Evolutionary conservation across 805 yeast genomes (phyloP).

Genomic region (Candida suzukii): DNA sequence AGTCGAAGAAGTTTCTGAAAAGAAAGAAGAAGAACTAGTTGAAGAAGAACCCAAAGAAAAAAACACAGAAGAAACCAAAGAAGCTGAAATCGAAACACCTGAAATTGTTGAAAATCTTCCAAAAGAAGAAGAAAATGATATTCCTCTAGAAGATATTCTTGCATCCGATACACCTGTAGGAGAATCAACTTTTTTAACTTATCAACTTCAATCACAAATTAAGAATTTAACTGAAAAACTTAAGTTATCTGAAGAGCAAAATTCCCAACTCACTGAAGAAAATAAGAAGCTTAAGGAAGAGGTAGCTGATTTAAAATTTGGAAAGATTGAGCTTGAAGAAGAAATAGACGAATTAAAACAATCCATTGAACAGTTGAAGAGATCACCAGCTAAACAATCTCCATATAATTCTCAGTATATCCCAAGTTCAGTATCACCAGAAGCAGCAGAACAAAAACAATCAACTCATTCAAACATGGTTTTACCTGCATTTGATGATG

Average conservation of each 20-base stretch:
- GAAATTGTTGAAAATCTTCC: neutral
- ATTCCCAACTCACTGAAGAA: slow-evolving; percentile 5
- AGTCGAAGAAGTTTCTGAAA: too few relatives aligned
- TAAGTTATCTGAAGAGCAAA: slow-evolving; percentile 6
- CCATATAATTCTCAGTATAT: neutral
- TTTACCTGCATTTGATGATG: neutral
- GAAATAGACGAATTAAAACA: slow-evolving; percentile 31
- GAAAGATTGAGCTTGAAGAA: slow-evolving; percentile 25
- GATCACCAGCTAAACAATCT: too few relatives aligned
- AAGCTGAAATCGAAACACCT: neutral
- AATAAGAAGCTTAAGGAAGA: slow-evolving; percentile 10
- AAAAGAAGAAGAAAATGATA: neutral
- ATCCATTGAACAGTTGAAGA: too few relatives aligned
- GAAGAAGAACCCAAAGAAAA: slow-evolving; percentile 1
- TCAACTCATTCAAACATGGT: neutral
- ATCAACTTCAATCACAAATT: slow-evolving; percentile 26
- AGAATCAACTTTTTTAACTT: slow-evolving; percentile 17
- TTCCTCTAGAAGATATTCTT: slow-evolving; percentile 13
- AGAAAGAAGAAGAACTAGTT: too few relatives aligned
- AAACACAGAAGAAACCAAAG: neutral
- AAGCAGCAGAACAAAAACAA: neutral
- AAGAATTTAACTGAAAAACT: slow-evolving; percentile 25
- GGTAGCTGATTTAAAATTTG: slow-evolving; percentile 18
- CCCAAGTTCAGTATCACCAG: neutral
- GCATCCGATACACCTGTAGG: slow-evolving; percentile 5